A percentile compares a stretch with the other conserved stretches of the same genome.
Conservation (phyloP, 352 stramenopile genomes). For the Globisporangium acanthophoron region DNA sequence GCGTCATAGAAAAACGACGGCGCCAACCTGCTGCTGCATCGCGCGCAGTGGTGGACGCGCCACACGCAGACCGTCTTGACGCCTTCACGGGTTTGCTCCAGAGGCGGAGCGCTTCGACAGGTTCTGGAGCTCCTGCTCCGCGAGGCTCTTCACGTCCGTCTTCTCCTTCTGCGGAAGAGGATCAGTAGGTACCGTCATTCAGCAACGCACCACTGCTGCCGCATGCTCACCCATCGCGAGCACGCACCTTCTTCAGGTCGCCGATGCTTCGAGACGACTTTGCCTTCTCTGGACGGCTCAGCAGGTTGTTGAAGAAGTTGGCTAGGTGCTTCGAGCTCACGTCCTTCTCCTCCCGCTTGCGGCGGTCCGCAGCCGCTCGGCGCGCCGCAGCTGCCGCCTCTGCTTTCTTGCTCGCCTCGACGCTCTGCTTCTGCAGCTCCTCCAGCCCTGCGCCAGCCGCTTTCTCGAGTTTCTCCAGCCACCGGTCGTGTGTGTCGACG, state of each 20-base stretch:
- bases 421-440: conserved; percentile 79
- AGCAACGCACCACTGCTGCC: neutral
- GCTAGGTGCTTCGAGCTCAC: conserved; percentile 82
- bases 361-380: conserved; percentile 59
- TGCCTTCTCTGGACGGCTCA: conserved; percentile 79
- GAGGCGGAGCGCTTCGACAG: conserved; percentile 29
- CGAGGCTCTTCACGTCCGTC: conserved; percentile 44
- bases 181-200: neutral
- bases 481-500: conserved; percentile 64
- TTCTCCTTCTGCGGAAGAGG: conserved; percentile 48
- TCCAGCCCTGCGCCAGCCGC: conserved; percentile 68
- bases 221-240: neutral
- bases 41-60: neutral
- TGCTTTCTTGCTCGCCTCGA: conserved; percentile 78
- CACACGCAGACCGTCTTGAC: neutral
- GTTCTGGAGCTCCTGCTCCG: conserved; percentile 51
- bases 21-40: neutral
- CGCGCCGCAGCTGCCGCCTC: conserved; percentile 63
- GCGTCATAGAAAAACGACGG: neutral
- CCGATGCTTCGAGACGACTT: conserved; percentile 57
- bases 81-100: conserved; percentile 8
- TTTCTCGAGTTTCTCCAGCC: conserved; percentile 81
- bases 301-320: conserved; percentile 87
- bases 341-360: conserved; percentile 78
- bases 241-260: conserved; percentile 53